Evolutionary conservation across 2,329 filamentous ascomycete genomes (phyloP), one percentile per base, ranked within the genome.

Genomic region (Emmonsiellopsis sp.): DNA sequence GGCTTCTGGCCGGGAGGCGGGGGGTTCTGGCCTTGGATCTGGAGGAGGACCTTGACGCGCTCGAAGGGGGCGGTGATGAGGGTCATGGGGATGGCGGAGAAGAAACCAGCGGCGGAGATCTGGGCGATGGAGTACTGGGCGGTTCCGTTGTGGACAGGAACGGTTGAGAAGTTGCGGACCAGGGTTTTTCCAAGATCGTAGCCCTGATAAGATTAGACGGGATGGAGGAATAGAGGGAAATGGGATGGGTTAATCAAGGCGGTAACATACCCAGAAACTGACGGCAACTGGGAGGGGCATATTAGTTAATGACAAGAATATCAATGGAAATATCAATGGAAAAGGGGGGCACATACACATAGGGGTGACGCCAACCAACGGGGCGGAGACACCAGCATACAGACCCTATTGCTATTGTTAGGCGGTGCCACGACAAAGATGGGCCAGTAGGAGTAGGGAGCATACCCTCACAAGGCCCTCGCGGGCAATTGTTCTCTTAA

Each of bases 51-150:
- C 75, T 98, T 98, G 63, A 98, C 90, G 66, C 93, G 92, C 79
- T 98, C 93, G 70, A 98, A 97, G 57, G 93, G 93, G 4, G 93
- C 93, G n/a, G 93, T 97, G 76, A 98, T 96, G 72, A 89, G 74
- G 3, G 93, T 98, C 89, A 95, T 95, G 65, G 93, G 93, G 56
- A 98, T 87, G 57, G 93, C 93, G 67, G 89, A 95, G 81, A 98
- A 94, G 82, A 96, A 96, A 59, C 93, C 93, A 11, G 93, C 93
- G 37, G 89, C 82, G 35, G 89, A 93, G 73, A 94, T 84, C 72
- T 98, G 93, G 43, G 78, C 86, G 66, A 96, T 90, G 55, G 84
- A 83, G 74, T 88, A 89, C 62, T 85, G 81, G 51, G 81, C 70
- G 13, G 69, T 72, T 60, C 70, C 76, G 70, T 89, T 83, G 60